These are phyloP conservation scores for Pseudogymnoascus sp. DNA, from an alignment of 2,329 filamentous ascomycete genomes.

Conservation along the genomic window DNA sequence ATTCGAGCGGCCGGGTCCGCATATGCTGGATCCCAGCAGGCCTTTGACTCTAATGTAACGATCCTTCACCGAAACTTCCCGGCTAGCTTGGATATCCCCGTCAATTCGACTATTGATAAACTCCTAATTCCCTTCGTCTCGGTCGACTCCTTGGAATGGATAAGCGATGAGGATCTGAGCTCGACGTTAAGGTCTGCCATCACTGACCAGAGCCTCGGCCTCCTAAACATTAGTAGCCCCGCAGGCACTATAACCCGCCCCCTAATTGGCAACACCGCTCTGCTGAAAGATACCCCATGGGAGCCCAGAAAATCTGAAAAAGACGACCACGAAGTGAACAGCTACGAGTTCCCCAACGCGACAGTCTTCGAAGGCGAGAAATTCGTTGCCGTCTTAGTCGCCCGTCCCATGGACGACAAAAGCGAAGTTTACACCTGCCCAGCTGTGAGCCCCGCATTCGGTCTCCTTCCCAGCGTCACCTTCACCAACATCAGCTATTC, in stretches of 20 bases:
- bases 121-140: neutral
- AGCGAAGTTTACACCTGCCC: neutral
- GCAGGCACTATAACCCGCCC: neutral
- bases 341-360: neutral
- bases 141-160: neutral
- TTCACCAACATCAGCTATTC: neutral
- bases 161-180: neutral
- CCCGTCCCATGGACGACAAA: neutral
- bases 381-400: neutral
- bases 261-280: neutral
- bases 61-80: neutral
- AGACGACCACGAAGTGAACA: neutral
- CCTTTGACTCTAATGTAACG: neutral
- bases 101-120: neutral
- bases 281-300: neutral
- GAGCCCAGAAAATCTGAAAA: neutral
- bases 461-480: neutral
- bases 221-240: neutral
- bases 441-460: neutral
- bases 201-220: neutral
- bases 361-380: neutral
- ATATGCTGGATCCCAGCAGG: neutral
- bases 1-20: neutral
- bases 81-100: neutral
- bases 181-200: neutral